Conservation (phyloP, 1,284 basidiomycete genomes). For the Tremellales sp. region DNA sequence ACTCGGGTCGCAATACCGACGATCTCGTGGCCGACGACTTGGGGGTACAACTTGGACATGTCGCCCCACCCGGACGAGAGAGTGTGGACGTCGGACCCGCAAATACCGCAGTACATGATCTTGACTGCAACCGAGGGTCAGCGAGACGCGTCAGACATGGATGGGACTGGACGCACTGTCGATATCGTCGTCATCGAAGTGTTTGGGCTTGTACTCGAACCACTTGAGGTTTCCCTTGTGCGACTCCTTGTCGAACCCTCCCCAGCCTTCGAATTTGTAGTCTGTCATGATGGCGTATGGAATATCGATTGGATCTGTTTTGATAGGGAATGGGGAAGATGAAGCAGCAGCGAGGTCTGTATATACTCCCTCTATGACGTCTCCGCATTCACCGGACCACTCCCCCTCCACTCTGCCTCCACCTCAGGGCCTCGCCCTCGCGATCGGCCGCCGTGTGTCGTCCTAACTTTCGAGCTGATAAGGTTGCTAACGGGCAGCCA, state of each 20-base stretch:
- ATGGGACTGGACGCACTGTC: constrained; percentile 33
- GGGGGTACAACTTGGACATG: constrained; percentile 2
- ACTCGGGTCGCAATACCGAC: constrained; percentile 29
- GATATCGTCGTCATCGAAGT: constrained; percentile 47
- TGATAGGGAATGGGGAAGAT: too few relatives aligned
- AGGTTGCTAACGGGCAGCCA: too few relatives aligned
- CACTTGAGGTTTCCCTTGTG: constrained; percentile 46
- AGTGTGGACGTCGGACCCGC: constrained; percentile 33
- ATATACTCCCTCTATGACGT: too few relatives aligned
- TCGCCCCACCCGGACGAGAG: constrained; percentile 28
- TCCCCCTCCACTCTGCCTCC: too few relatives aligned
- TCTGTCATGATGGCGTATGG: too few relatives aligned
- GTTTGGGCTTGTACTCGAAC: constrained; percentile 42
- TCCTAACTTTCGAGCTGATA: too few relatives aligned
- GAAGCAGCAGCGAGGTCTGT: too few relatives aligned
- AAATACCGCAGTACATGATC: constrained; percentile 40
- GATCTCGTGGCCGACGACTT: constrained; percentile 31
- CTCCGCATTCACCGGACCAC: too few relatives aligned
- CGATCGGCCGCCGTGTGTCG: too few relatives aligned
- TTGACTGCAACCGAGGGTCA: too few relatives aligned
- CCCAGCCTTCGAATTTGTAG: constrained; percentile 41
- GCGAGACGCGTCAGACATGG: background rate
- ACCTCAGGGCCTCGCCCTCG: too few relatives aligned
- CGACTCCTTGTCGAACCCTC: constrained; percentile 36
- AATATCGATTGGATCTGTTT: too few relatives aligned